Base-by-base conservation (phyloP, 768 basidiomycete genomes). In the Mycena polygramma region DNA sequence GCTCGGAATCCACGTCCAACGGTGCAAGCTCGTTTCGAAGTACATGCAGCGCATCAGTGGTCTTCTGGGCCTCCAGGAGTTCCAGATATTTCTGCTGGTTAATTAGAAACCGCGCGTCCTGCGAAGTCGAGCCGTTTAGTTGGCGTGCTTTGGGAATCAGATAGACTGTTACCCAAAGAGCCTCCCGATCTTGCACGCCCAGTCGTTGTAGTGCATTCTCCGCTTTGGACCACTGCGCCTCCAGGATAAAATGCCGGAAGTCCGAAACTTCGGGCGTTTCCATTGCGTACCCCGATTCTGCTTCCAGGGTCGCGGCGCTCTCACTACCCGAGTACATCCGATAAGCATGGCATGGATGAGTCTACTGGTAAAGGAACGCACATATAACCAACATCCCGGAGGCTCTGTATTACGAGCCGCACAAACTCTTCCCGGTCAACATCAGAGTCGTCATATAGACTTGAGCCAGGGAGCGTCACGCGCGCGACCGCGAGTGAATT, bases 71-170 rank as follows among this genome's bases (percentile, higher is more conserved):
- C 76, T 98, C 97, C 58, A 99, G 85, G 22, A 94, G 85, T 78
- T 99, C 98, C 49, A 99, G 86, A 80, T 98, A 99, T 82, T 98
- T 97, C 87, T 99, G 98, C 81, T 94, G 92, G 69, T 91, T 92
- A 73, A 99, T 94, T 70, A 97, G 84, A 80, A 97, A 98, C 70
- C 85, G 90, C 24, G 93, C 92, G 75, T 93, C 91, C 92, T 97
- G 75, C 57, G 70, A 74, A 68, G 70, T 55, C 67, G 46, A 61
- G 52, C 45, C 72, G 64, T 30, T 53, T 24, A 43, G 53, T 52
- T 39, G 20, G 59, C 51, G 69, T 36, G 36, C 54, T 36, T 54
- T 55, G 70, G 51, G 55, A 60, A 58, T 35, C 35, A 45, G 26
- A n/a, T 30, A 54, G 65, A 80, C 86, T 76, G 8, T 59, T 80